Conservation (phyloP, 2,329 filamentous ascomycete species). For the Daldinia sp. region DNA sequence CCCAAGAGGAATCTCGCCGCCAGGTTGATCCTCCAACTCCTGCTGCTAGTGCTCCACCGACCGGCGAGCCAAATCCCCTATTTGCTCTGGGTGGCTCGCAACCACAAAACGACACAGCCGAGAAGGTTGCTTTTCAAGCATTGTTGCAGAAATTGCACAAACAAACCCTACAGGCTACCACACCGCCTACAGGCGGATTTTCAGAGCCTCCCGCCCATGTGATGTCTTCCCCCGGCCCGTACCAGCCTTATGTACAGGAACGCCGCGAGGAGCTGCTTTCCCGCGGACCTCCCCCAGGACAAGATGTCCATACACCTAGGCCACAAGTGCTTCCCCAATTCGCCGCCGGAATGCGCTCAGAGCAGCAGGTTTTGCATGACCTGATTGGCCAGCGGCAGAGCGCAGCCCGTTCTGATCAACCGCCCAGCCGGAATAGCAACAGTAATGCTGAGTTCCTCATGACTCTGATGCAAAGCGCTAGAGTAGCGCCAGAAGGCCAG, state of each 20-base stretch:
- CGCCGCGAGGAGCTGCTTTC: slow-evolving; percentile 60
- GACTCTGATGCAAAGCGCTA: slow-evolving; percentile 77
- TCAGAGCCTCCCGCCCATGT: slow-evolving; percentile 48
- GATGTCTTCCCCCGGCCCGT: slow-evolving; percentile 62
- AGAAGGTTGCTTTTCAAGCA: slow-evolving; percentile 87
- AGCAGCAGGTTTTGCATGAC: slow-evolving; percentile 70
- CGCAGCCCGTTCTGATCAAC: slow-evolving; percentile 60
- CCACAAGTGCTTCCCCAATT: slow-evolving; percentile 62
- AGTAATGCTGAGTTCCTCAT: slow-evolving; percentile 87
- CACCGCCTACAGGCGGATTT: slow-evolving; percentile 58
- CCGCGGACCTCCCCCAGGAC: slow-evolving; percentile 57
- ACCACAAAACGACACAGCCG: slow-evolving; percentile 67
- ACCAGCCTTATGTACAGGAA: slow-evolving; percentile 61
- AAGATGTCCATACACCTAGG: slow-evolving; percentile 66
- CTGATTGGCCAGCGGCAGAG: slow-evolving; percentile 69
- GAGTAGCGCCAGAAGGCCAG: slow-evolving; percentile 62
- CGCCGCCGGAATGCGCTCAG: slow-evolving; percentile 60
- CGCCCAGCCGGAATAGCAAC: slow-evolving; percentile 60
- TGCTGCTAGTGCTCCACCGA: slow-evolving; percentile 51
- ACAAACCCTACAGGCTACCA: slow-evolving; percentile 59
- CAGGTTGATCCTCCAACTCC: slow-evolving; percentile 64
- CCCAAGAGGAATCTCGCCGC: slow-evolving; percentile 65
- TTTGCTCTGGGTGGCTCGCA: slow-evolving; percentile 49
- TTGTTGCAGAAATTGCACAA: slow-evolving; percentile 84
- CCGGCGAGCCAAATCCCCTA: slow-evolving; percentile 49